Evolutionary conservation across 805 yeast genomes (phyloP).

Genomic region (Tanozyma kutaoensis): DNA sequence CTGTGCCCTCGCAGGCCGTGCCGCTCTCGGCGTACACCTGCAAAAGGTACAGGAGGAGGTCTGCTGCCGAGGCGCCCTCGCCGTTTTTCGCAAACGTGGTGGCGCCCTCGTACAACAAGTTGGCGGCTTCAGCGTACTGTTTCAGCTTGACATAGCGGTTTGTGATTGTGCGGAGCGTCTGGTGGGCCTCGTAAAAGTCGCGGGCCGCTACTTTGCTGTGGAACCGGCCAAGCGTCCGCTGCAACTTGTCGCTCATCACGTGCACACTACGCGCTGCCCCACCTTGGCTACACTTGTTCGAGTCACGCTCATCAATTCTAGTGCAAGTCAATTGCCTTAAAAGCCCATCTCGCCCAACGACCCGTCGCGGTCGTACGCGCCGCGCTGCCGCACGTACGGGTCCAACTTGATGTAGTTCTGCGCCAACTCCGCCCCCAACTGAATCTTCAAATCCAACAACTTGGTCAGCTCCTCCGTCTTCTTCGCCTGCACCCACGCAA

Average conservation of each 20-base stretch:
- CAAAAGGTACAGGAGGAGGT: constrained; percentile 58
- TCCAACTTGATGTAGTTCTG: constrained; percentile 2
- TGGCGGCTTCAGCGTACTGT: constrained; percentile 59
- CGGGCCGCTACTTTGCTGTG: constrained; percentile 56
- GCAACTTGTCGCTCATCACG: constrained; percentile 28
- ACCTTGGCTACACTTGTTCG: too few species aligned
- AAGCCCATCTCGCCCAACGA: constrained; percentile 3
- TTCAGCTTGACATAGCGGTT: constrained; percentile 67
- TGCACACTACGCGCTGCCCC: too few species aligned
- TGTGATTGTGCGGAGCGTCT: constrained; percentile 80
- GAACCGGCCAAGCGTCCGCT: constrained; percentile 52
- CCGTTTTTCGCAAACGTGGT: constrained; percentile 51
- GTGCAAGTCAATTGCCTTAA: neutral
- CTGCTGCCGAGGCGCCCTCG: constrained; percentile 74
- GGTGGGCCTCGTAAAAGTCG: constrained; percentile 91
- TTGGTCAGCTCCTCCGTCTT: neutral
- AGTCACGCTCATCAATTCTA: too few species aligned
- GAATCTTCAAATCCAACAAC: neutral
- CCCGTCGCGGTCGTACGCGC: constrained; percentile 8
- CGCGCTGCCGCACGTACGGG: constrained; percentile 7
- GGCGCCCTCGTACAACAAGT: constrained; percentile 61
- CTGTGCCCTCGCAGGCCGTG: constrained; percentile 8
- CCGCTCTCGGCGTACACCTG: constrained; percentile 49
- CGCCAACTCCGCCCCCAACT: neutral
- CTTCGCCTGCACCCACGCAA: neutral